Conservation (phyloP, 768 basidiomycete species). For the Piloderma croceum region DNA sequence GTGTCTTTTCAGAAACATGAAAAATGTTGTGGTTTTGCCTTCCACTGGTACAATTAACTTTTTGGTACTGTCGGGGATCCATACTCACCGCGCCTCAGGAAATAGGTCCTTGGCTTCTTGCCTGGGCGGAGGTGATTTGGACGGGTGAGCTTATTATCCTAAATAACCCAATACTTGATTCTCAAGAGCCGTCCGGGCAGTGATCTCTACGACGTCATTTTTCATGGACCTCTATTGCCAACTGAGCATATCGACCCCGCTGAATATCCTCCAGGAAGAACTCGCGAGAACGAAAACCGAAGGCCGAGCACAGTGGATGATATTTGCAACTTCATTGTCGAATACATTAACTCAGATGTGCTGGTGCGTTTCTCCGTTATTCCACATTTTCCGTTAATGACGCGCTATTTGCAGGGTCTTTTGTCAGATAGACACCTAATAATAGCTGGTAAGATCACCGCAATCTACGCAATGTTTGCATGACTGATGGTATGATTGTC, state of each 20-base stretch:
- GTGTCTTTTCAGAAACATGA: conserved; percentile 55
- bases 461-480: too few relatives aligned
- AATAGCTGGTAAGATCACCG: conserved; percentile 56
- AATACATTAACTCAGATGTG: conserved; percentile 81
- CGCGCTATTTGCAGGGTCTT: conserved; percentile 46
- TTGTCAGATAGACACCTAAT: conserved; percentile 61
- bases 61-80: background rate
- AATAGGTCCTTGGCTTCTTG: conserved; percentile 59
- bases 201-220: conserved; percentile 61
- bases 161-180: background rate
- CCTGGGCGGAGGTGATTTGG: conserved; percentile 74
- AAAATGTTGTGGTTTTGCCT: conserved; percentile 70
- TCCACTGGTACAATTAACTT: conserved; percentile 48
- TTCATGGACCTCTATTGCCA: conserved; percentile 50
- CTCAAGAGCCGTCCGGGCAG: conserved; percentile 39
- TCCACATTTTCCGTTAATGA: too few relatives aligned
- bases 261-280: conserved; percentile 36
- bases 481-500: too few relatives aligned
- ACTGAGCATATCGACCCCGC: conserved; percentile 45
- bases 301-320: conserved; percentile 57
- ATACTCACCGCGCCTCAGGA: conserved; percentile 31
- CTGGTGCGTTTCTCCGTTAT: conserved; percentile 40
- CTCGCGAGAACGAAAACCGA: conserved; percentile 25
- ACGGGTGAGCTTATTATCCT: conserved; percentile 43
- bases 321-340: conserved; percentile 74